Percentiles rank a stretch among this genome's conserved stretches.
Conservation (phyloP, 805 yeast genomes). For the Wickerhamomyces sydowiorum region DNA sequence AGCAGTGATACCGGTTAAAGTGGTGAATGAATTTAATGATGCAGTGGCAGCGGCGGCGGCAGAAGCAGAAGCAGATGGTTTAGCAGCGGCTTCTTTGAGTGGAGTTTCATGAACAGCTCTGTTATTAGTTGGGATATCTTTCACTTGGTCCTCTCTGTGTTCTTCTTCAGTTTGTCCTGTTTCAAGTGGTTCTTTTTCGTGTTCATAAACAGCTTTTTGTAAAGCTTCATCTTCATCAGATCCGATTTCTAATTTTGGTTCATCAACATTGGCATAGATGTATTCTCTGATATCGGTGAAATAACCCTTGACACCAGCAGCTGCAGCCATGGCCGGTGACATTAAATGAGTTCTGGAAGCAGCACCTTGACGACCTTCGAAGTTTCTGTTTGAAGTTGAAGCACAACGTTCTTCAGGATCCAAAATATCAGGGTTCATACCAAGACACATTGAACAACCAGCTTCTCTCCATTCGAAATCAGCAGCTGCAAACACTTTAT, state of each 20-base stretch:
- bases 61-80: no score
- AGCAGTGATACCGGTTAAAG: conserved; percentile 83
- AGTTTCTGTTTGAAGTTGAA: conserved; percentile 96
- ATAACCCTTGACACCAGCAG: conserved; percentile 91
- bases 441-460: conserved; percentile 99
- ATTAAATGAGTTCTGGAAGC: conserved; percentile 90
- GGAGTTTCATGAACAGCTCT: conserved; percentile 34
- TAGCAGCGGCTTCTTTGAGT: conserved; percentile 13
- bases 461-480: conserved; percentile 99
- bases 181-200: conserved; percentile 59
- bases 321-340: conserved; percentile 99
- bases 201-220: conserved; percentile 67
- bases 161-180: conserved; percentile 45
- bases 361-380: conserved; percentile 99
- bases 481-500: conserved; percentile 83
- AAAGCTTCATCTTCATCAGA: conserved; percentile 48
- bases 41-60: conserved; percentile 30
- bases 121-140: conserved; percentile 57
- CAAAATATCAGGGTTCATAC: conserved; percentile 98
- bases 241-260: conserved; percentile 46
- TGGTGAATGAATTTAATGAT: conserved; percentile 71
- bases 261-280: conserved; percentile 53
- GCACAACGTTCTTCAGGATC: conserved; percentile 97
- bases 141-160: conserved; percentile 46
- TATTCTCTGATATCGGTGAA: conserved; percentile 87